Conservation (phyloP, 2,329 filamentous ascomycete genomes). For the Penicillium brevicompactum region DNA sequence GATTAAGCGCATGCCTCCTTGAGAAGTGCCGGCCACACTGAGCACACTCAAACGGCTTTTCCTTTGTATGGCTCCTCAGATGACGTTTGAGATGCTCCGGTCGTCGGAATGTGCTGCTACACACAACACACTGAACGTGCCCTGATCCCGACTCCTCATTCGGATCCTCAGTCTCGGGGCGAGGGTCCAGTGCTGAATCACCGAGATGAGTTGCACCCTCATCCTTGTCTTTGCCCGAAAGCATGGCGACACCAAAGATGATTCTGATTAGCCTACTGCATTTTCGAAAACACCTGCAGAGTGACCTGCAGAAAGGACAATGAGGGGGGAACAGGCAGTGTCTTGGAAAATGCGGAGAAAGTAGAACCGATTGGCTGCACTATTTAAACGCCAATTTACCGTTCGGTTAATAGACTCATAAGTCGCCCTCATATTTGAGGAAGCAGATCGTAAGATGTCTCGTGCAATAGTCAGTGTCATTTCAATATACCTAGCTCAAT, state of each 20-base stretch:
- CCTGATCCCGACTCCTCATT: conserved; percentile 14
- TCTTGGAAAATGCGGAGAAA: conserved; percentile 12
- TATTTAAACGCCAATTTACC: conserved; percentile 1
- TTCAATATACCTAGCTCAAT: no score
- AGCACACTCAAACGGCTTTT: conserved; percentile 42
- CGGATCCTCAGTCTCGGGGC: conserved; percentile 3
- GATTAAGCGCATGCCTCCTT: conserved; percentile 37
- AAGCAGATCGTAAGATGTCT: no score
- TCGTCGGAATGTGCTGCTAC: conserved; percentile 41
- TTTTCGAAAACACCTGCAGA: conserved; percentile 1
- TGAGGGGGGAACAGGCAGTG: not conserved
- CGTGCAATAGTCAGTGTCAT: no score
- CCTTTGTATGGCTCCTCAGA: conserved; percentile 44
- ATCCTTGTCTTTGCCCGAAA: conserved; percentile 28
- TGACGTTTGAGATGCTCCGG: conserved; percentile 47
- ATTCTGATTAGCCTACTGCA: conserved; percentile 51
- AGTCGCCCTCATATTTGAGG: not conserved
- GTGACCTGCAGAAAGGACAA: not conserved
- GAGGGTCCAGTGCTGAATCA: not conserved
- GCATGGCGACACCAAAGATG: conserved; percentile 53
- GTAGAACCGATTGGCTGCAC: conserved; percentile 2
- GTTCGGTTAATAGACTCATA: conserved; percentile 13
- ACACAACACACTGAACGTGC: conserved; percentile 37
- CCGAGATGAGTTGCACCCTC: conserved; percentile 9
- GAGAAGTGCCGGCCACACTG: conserved; percentile 47